These are phyloP conservation scores for Ruellia speciosa DNA, from an alignment of 305 asterid genomes.

Conservation along the genomic window DNA sequence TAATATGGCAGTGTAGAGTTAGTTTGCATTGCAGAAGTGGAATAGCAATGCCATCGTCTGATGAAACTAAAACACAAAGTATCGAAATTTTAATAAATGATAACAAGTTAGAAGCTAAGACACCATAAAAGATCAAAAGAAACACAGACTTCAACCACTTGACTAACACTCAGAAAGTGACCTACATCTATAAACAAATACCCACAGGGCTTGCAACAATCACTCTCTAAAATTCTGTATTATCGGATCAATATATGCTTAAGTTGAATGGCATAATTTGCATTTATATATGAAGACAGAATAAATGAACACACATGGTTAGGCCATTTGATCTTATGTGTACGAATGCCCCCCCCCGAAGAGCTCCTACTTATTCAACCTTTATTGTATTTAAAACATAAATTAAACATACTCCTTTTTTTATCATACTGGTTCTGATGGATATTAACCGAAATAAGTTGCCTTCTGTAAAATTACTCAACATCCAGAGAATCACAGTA, in stretches of 20 bases:
- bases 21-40: neutral
- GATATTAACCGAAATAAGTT: neutral
- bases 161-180: too few species aligned
- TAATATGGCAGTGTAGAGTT: neutral
- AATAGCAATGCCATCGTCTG: neutral
- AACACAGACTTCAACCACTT: too few species aligned
- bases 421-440: neutral
- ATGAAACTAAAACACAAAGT: neutral
- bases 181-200: neutral
- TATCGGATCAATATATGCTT: too few species aligned
- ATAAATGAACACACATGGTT: too few species aligned
- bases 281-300: too few species aligned
- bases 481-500: neutral
- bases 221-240: too few species aligned
- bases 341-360: too few species aligned
- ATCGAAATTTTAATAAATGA: neutral
- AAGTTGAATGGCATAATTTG: too few species aligned
- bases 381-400: neutral
- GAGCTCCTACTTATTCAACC: too few species aligned
- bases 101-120: neutral
- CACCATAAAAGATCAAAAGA: too few species aligned
- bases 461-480: slow-evolving; percentile 3
- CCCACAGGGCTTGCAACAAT: neutral
- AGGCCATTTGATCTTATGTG: too few species aligned
- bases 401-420: neutral